Evolutionary conservation across 768 basidiomycete species (phyloP).

Genomic region (Pleurotus citrinopileatus): DNA sequence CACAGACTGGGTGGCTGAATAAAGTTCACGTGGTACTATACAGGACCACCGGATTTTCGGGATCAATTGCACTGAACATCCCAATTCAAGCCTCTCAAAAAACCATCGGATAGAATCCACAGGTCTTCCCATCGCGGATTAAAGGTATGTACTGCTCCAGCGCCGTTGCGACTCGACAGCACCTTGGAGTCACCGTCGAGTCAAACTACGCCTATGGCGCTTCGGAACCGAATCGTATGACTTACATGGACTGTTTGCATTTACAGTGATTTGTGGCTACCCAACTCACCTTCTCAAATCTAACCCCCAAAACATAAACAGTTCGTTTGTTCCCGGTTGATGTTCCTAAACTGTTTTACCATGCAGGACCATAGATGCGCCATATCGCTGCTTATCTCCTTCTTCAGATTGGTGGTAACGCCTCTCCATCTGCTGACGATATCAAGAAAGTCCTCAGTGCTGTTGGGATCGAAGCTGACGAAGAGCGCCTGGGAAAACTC

Average conservation of each 20-base stretch:
- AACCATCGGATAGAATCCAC: constrained; percentile 84
- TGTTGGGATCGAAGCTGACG: constrained; percentile 89
- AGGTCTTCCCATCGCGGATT: constrained; percentile 91
- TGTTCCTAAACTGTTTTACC: not conserved
- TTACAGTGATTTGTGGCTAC: constrained; percentile 91
- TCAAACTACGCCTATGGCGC: too few relatives aligned
- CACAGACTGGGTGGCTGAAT: constrained; percentile 34
- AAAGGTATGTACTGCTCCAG: constrained; percentile 53
- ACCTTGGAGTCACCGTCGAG: not conserved
- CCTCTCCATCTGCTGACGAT: constrained; percentile 80
- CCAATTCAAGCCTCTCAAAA: constrained; percentile 26
- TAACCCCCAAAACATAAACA: constrained; percentile 13
- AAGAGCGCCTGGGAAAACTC: constrained; percentile 75
- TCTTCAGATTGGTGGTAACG: constrained; percentile 92
- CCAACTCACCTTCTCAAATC: constrained; percentile 49
- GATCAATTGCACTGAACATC: constrained; percentile 16
- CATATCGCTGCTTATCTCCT: constrained; percentile 96
- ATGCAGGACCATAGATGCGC: constrained; percentile 60
- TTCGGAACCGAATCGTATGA: too few relatives aligned
- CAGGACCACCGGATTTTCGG: constrained; percentile 34
- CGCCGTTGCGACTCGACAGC: too few relatives aligned
- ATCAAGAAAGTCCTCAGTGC: constrained; percentile 82
- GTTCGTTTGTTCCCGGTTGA: constrained; percentile 28
- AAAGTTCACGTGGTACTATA: constrained; percentile 56
- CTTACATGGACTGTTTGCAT: constrained; percentile 3